Evolutionary conservation across 345 rosid species (phyloP), one percentile per base, ranked within the genome.

Genomic region (Populus nigra): DNA sequence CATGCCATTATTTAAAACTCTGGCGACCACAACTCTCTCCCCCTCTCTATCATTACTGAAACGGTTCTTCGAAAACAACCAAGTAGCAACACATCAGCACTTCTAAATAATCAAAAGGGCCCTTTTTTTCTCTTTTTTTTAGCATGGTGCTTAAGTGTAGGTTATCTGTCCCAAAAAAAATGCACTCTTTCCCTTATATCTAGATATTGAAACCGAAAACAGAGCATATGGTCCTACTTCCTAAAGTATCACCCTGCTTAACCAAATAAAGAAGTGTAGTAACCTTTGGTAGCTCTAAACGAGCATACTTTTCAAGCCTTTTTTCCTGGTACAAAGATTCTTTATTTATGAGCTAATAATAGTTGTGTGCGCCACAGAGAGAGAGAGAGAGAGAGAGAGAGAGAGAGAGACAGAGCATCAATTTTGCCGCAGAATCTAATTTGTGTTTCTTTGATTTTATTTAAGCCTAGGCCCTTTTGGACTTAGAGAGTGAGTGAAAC

Each of bases 211-310:
- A 71, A 70, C 31, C 13, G 71, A 25, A 43, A 27, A 20, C n/a
- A 49, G 50, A 31, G 65, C 12, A 39, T 71, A 89, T 81, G 87
- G 88, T 81, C 86, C 88, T 84, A 71, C 74, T 33, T 38, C 78
- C 57, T 62, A 82, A 77, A 84, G 80, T 79, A 74, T 74, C 70
- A 35, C 55, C 29, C 59, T 70, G 74, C 25, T 77, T 65, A 68
- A 73, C 39, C 68, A 82, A 77, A 82, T 57, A 67, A 81, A 76
- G 73, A 68, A 23, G 65, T 73, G 33, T 72, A 68, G 79, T 75
- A 81, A 84, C 90, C 89, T 81, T 72, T 87, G 86, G 89, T 71
- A 82, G 80, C 84, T 70, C 88, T 82, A 87, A 86, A 81, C 78
- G 87, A 81, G 71, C 84, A 73, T 73, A 73, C 87, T 83, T 82